phyloP scores from a whole-genome alignment of 352 stramenopile species.

The Pythium periplocum region DNA sequence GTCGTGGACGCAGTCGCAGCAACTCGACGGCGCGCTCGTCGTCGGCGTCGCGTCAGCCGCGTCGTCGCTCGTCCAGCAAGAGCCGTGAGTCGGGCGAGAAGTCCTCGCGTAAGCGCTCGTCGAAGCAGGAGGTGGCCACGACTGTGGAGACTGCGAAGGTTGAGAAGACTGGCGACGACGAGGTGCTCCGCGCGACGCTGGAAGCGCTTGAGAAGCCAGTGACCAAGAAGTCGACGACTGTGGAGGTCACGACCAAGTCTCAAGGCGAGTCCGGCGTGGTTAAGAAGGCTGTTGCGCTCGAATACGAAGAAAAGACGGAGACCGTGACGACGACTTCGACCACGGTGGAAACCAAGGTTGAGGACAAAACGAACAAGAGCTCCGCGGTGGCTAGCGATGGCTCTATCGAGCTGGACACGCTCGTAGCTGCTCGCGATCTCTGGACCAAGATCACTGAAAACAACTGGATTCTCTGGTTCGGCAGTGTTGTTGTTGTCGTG shows the following conservation, averaged over 20 bases:
- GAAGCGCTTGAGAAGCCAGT: conserved; percentile 24
- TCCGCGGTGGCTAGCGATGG: background rate
- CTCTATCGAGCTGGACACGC: too few relatives aligned
- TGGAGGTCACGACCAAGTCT: background rate
- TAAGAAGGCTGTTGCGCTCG: conserved; percentile 25
- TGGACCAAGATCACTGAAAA: conserved; percentile 48
- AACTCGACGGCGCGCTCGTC: conserved; percentile 43
- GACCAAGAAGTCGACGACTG: conserved; percentile 3
- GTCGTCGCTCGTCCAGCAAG: conserved; percentile 19
- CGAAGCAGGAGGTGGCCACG: conserved; percentile 7
- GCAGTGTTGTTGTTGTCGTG: conserved; percentile 66
- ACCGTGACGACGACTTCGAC: conserved; percentile 5
- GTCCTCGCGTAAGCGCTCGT: conserved; percentile 2
- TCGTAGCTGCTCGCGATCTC: conserved; percentile 18
- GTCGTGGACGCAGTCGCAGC: conserved; percentile 56
- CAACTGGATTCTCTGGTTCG: conserved; percentile 56
- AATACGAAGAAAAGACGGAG: conserved; percentile 38
- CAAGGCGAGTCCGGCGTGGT: background rate
- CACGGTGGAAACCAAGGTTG: background rate
- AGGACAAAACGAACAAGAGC: background rate
- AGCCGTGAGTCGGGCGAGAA: conserved; percentile 1
- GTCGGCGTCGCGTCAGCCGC: conserved; percentile 13
- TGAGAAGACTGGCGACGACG: conserved; percentile 27
- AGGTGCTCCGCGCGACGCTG: conserved; percentile 49
- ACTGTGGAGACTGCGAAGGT: background rate